Conservation (phyloP, 108 stramenopile genomes). For the Parietichytrium sp. region DNA sequence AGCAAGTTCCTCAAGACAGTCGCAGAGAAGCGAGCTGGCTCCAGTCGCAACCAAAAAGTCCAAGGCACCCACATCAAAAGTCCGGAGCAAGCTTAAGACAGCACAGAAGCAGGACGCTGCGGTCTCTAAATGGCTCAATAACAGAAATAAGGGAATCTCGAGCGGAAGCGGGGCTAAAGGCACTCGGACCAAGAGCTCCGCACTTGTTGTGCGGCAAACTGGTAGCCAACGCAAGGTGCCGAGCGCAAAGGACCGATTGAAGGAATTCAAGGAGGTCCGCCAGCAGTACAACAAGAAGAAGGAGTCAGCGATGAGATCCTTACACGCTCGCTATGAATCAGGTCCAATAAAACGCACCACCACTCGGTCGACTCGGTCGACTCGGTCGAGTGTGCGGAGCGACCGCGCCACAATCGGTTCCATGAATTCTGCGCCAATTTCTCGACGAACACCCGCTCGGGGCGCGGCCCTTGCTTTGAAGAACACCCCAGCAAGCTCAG, state of each 20-base stretch:
- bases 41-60: neutral
- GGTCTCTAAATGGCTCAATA: neutral
- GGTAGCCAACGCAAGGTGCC: neutral
- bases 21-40: neutral
- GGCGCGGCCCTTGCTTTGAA: too few relatives aligned
- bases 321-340: too few relatives aligned
- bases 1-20: neutral
- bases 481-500: too few relatives aligned
- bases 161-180: neutral
- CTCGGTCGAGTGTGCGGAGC: too few relatives aligned
- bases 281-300: slow-evolving; percentile 45
- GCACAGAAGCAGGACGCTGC: neutral
- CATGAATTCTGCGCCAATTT: too few relatives aligned
- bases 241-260: slow-evolving; percentile 39
- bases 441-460: too few relatives aligned
- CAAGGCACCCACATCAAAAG: neutral
- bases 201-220: neutral
- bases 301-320: slow-evolving; percentile 33
- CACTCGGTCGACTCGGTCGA: too few relatives aligned
- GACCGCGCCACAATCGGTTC: too few relatives aligned
- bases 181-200: neutral
- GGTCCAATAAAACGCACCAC: too few relatives aligned
- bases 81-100: neutral
- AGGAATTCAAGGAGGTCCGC: slow-evolving; percentile 51
- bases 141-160: neutral